Evolutionary conservation across 106 monocot species (phyloP), one percentile per base, ranked within the genome.

Genomic region (Amphibolis antarctica): DNA sequence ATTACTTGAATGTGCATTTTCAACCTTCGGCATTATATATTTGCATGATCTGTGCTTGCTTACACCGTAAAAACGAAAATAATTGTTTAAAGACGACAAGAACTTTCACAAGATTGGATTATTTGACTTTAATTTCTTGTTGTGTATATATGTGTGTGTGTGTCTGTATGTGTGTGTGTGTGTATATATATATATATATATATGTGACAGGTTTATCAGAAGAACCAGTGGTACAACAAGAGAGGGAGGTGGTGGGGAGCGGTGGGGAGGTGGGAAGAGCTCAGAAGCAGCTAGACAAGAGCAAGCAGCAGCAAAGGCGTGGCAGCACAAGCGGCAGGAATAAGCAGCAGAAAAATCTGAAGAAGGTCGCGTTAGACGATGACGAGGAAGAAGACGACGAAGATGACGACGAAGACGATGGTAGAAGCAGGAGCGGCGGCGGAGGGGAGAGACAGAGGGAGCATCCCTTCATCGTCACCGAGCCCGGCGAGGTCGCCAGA

Each of bases 391-490:
- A 71, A 0, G 44, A 26, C 0, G 59, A 61, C 4, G 66, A 72
- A 1, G 71, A 60, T 0, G 71, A 71, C 4, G 73, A 58, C 42
- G 58, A 49, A 0, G 72, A 73, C 15, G 71, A 66, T 53, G 62
- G 50, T 4, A 54, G 22, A 0, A 65, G 75, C 12, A 61, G 64
- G 6, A 19, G 27, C 17, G 60, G 68, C 11, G 71, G 58, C 6
- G 76, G 54, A 0, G 74, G 47, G 20, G 85, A 84, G 78, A 56
- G 88, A 58, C 94, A 96, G 66, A 68, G 94, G 60, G 94, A 96
- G 80, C 94, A 94, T 66, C 93, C 93, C 18, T 94, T 94, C 69
- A 84, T 94, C 42, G 94, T 96, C 68, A 96, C 94, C 65, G 94
- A 89, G 74, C 94, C 94, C 10, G 94, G 94, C 5, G 94, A 96